phyloP scores from a whole-genome alignment of 1,139 yeast species.

The Ogataea hybrid region DNA sequence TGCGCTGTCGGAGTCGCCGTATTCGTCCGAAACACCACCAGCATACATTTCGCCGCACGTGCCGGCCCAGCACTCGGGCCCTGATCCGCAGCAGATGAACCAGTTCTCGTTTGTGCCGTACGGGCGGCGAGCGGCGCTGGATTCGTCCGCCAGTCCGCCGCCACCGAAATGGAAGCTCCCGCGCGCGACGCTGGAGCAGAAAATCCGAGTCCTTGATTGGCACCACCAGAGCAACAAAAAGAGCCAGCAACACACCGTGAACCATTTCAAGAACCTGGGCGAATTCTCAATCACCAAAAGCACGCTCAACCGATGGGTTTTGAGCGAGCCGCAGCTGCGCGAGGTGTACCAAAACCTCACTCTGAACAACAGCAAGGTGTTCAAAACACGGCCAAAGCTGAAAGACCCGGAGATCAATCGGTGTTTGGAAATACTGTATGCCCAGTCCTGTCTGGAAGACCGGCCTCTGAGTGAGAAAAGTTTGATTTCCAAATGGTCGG shows the following conservation, averaged over 20 bases:
- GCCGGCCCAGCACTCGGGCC: not conserved
- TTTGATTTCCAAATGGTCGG: slow-evolving; percentile 31
- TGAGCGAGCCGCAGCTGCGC: slow-evolving; percentile 30
- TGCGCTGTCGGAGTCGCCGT: not conserved
- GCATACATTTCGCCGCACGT: not conserved
- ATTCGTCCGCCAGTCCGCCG: not conserved
- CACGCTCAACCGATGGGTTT: slow-evolving; percentile 37
- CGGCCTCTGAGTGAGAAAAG: slow-evolving; percentile 28
- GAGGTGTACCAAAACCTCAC: slow-evolving; percentile 25
- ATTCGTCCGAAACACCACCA: not conserved
- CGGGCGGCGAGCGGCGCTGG: not conserved
- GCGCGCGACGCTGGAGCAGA: slow-evolving; percentile 37
- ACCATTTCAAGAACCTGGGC: slow-evolving; percentile 28
- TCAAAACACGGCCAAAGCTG: slow-evolving; percentile 32
- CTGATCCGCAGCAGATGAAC: not conserved
- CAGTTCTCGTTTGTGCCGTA: not conserved
- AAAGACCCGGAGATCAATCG: slow-evolving; percentile 32
- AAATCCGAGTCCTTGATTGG: slow-evolving; percentile 36
- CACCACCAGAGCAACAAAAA: slow-evolving; percentile 27
- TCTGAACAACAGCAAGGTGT: slow-evolving; percentile 24
- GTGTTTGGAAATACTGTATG: slow-evolving; percentile 34
- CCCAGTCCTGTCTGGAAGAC: slow-evolving; percentile 32
- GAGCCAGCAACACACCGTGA: slow-evolving; percentile 34
- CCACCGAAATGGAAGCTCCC: slow-evolving; percentile 21
- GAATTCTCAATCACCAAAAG: slow-evolving; percentile 35